A percentile compares a stretch with the other conserved stretches of the same genome.
phyloP scores from a whole-genome alignment of 805 yeast genomes.

The Vanderwaltozyma polyspora region DNA sequence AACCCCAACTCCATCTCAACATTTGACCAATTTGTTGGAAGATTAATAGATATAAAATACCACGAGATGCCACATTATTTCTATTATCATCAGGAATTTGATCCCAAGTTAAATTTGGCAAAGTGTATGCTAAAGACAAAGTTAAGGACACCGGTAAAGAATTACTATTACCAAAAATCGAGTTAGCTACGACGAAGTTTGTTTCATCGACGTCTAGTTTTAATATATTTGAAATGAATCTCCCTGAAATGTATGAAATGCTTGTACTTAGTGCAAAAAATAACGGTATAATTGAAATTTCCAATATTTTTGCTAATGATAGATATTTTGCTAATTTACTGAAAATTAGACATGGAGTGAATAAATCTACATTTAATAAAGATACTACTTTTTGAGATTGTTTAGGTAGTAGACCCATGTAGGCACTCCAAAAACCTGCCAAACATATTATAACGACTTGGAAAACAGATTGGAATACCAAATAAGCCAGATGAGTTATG shows the following conservation, averaged over 20 bases:
- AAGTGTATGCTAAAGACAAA: slow-evolving; percentile 61
- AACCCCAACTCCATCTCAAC: slow-evolving; percentile 82
- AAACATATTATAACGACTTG: slow-evolving; percentile 81
- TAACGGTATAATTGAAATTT: slow-evolving; percentile 74
- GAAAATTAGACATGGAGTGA: slow-evolving; percentile 92
- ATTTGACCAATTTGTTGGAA: slow-evolving; percentile 80
- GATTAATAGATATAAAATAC: slow-evolving; percentile 59
- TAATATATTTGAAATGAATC: slow-evolving; percentile 40
- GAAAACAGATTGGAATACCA: slow-evolving; percentile 83
- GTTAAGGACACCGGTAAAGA: slow-evolving; percentile 88
- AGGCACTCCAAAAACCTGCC: slow-evolving; percentile 80
- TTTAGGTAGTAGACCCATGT: slow-evolving; percentile 54
- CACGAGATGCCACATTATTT: slow-evolving; percentile 67
- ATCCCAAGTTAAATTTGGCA: slow-evolving; percentile 70
- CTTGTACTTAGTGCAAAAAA: slow-evolving; percentile 75
- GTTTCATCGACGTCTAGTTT: slow-evolving; percentile 61
- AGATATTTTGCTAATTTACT: slow-evolving; percentile 61
- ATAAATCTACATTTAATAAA: slow-evolving; percentile 73
- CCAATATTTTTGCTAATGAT: slow-evolving; percentile 65
- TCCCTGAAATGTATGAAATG: slow-evolving; percentile 58
- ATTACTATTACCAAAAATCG: slow-evolving; percentile 92
- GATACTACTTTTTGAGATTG: slow-evolving; percentile 71
- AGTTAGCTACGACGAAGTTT: slow-evolving; percentile 93
- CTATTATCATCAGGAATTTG: slow-evolving; percentile 53
- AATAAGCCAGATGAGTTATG: slow-evolving; percentile 35